Evolutionary conservation across 371 early-diverging fungal genomes (phyloP).

Genomic region (Apophysomyces sp.): DNA sequence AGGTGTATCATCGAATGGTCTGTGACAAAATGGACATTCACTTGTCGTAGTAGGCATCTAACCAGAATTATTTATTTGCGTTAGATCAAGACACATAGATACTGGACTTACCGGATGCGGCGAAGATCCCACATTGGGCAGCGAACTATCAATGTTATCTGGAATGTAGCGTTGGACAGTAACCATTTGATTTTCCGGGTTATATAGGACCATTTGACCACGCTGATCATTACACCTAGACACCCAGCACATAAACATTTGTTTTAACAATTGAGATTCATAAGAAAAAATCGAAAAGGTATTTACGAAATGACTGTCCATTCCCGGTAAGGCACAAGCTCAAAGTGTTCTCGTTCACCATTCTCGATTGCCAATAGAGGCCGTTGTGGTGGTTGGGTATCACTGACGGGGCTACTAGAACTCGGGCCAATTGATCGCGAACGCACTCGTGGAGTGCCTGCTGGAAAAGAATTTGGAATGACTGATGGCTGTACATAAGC

Average conservation of each 20-base stretch:
- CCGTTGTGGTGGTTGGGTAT: background rate
- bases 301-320: constrained; percentile 56
- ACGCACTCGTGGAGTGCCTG: constrained; percentile 17
- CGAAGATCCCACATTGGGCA: background rate
- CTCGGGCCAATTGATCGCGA: constrained; percentile 23
- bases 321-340: constrained; percentile 54
- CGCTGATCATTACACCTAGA: constrained; percentile 43
- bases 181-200: constrained; percentile 37
- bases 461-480: background rate
- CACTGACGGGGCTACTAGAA: constrained; percentile 3
- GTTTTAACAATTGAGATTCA: too few species aligned
- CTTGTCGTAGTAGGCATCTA: background rate
- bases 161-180: constrained; percentile 36
- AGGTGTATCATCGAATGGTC: constrained; percentile 15
- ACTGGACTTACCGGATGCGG: constrained; percentile 3
- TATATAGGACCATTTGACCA: constrained; percentile 51
- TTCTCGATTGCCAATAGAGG: constrained; percentile 2
- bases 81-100: too few species aligned
- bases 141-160: background rate
- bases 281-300: too few species aligned
- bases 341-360: constrained; percentile 17
- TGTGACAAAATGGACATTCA: constrained; percentile 42
- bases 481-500: constrained; percentile 8
- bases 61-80: background rate
- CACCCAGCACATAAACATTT: background rate